Evolutionary conservation across 169 alveolate genomes (phyloP).

Genomic region (Perkinsus olseni): DNA sequence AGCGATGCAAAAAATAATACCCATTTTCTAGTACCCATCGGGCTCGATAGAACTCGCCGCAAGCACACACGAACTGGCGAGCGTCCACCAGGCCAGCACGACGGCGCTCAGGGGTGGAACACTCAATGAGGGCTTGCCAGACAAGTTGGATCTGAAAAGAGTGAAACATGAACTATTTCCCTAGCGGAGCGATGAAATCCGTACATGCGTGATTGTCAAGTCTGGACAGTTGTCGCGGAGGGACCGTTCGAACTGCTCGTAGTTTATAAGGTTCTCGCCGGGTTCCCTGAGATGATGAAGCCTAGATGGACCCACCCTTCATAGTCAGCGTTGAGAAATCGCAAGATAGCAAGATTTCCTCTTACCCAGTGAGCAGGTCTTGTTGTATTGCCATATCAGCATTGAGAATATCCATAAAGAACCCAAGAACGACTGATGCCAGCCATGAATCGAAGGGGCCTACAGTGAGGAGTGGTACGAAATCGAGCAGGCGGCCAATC

Average conservation of each 20-base stretch:
- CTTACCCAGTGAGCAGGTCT: neutral
- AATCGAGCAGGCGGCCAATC: too few species aligned
- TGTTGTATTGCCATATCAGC: neutral
- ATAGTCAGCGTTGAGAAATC: too few species aligned
- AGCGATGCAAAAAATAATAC: too few species aligned
- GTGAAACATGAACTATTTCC: neutral
- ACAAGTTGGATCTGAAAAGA: neutral
- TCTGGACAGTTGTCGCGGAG: neutral
- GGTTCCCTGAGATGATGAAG: neutral
- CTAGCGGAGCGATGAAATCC: neutral
- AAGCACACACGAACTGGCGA: neutral
- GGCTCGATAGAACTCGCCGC: neutral
- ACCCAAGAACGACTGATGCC: neutral
- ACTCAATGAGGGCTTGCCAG: neutral
- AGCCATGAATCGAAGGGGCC: neutral
- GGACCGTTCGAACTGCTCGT: neutral
- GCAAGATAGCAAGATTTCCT: neutral
- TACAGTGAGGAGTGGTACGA: neutral
- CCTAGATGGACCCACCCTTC: too few species aligned
- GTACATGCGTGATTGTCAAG: neutral
- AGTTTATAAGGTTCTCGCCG: neutral
- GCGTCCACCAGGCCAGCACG: neutral
- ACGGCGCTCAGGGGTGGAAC: neutral
- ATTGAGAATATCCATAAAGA: neutral
- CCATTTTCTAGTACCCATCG: too few species aligned